Conservation (phyloP, 176 grass and related monocot species). For the Poa annua region DNA sequence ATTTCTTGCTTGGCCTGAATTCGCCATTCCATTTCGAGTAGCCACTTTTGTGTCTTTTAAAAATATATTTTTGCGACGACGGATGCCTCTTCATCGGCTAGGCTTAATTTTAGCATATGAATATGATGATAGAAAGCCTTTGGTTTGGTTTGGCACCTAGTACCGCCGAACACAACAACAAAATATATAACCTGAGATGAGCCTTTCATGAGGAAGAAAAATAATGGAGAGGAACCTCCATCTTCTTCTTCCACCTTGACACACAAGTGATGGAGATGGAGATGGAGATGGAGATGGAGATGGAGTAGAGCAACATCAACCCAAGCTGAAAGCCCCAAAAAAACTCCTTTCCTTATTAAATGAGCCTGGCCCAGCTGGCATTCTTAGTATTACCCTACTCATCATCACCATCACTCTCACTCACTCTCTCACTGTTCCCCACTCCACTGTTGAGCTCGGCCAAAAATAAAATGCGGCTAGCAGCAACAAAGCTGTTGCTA, state of each 20-base stretch:
- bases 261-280: background rate
- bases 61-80: background rate
- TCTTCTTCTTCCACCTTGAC: background rate
- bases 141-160: slow-evolving; percentile 1
- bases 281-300: background rate
- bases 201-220: background rate
- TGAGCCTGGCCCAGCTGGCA: slow-evolving; percentile 10
- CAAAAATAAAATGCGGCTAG: slow-evolving; percentile 1
- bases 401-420: background rate
- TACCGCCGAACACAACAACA: background rate
- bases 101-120: background rate
- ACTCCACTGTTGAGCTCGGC: background rate
- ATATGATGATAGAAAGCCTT: background rate
- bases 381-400: background rate
- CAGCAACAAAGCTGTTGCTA: background rate
- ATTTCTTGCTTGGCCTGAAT: background rate
- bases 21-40: background rate
- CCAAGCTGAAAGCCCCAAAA: slow-evolving; percentile 43
- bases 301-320: background rate
- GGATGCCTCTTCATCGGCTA: background rate
- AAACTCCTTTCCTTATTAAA: slow-evolving; percentile 39
- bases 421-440: background rate
- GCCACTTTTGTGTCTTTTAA: background rate
- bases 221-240: background rate
- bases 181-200: no score